Percentiles rank a stretch among this genome's conserved stretches.
Conservation (phyloP, 2,329 filamentous ascomycete genomes). For the Xylariaceae sp. region DNA sequence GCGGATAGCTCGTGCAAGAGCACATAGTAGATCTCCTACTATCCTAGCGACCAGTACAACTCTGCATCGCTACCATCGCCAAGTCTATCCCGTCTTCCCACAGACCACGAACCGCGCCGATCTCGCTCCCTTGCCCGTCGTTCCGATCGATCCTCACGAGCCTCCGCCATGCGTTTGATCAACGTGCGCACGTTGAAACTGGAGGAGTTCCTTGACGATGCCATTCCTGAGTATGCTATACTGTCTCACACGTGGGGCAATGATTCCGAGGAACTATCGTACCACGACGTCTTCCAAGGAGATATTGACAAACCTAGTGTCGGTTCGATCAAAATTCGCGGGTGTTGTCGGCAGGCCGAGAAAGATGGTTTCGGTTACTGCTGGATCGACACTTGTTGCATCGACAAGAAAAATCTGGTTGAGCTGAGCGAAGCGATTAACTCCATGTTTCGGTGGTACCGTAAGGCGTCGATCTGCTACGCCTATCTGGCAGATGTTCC, state of each 20-base stretch:
- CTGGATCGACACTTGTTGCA: conserved; percentile 21
- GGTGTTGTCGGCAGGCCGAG: neutral
- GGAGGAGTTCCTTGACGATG: conserved; percentile 9
- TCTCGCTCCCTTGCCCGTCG: too few relatives aligned
- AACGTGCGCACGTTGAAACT: conserved; percentile 2
- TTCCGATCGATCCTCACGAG: too few relatives aligned
- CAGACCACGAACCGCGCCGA: too few relatives aligned
- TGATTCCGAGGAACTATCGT: neutral
- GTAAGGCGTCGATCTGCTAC: conserved; percentile 3
- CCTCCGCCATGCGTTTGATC: conserved; percentile 15
- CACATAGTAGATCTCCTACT: too few relatives aligned
- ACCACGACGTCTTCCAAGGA: neutral
- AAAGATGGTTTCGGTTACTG: neutral
- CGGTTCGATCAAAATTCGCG: conserved; percentile 2
- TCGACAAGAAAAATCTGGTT: conserved; percentile 3
- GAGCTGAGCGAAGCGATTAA: conserved; percentile 12
- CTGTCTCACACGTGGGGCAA: conserved; percentile 9
- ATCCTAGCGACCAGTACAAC: too few relatives aligned
- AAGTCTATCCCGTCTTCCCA: too few relatives aligned
- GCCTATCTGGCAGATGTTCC: conserved; percentile 12
- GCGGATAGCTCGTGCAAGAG: too few relatives aligned
- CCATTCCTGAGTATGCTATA: conserved; percentile 6
- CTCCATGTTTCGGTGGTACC: conserved; percentile 18
- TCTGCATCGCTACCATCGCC: too few relatives aligned
- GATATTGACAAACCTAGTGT: neutral